These are phyloP conservation scores for Suhomyces panamericanus DNA, from an alignment of 1,139 yeast genomes.

Conservation along the genomic window DNA sequence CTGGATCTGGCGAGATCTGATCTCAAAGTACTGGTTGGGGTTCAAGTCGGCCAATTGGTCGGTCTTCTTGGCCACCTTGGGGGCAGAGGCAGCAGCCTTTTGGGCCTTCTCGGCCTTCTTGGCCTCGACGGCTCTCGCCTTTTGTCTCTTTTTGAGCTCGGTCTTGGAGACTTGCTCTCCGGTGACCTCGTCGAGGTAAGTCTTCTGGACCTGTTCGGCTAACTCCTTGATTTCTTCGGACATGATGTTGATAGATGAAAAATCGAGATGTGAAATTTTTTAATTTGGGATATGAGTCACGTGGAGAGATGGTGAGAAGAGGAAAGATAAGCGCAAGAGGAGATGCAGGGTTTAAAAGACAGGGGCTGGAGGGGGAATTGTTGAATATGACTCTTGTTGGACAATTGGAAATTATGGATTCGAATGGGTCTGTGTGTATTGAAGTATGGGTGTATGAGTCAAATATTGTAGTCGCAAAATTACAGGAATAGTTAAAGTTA, in stretches of 20 bases:
- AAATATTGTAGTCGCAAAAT: too few relatives aligned
- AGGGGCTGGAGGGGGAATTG: not conserved
- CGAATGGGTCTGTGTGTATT: too few relatives aligned
- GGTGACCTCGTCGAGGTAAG: constrained; percentile 87
- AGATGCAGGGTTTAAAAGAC: too few relatives aligned
- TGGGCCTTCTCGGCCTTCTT: constrained; percentile 90
- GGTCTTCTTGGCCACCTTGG: constrained; percentile 54
- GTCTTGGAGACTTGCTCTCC: constrained; percentile 97
- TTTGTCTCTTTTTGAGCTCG: constrained; percentile 94
- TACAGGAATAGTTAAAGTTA: too few relatives aligned
- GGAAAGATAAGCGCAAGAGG: not conserved
- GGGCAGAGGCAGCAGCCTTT: constrained; percentile 55
- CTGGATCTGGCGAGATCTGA: constrained; percentile 86
- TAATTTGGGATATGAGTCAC: constrained; percentile 3
- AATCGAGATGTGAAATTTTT: constrained; percentile 4
- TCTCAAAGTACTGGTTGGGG: constrained; percentile 92
- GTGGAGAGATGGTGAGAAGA: not conserved
- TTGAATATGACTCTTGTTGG: too few relatives aligned
- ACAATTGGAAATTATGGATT: too few relatives aligned
- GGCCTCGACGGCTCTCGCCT: constrained; percentile 81
- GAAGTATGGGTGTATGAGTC: too few relatives aligned
- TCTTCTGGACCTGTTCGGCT: constrained; percentile 81
- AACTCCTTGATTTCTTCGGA: constrained; percentile 57
- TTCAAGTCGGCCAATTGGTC: constrained; percentile 83
- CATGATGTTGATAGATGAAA: constrained; percentile 24